These are phyloP conservation scores for Capillidium rhysosporum DNA, from an alignment of 371 early-diverging fungal species.

Conservation along the genomic window DNA sequence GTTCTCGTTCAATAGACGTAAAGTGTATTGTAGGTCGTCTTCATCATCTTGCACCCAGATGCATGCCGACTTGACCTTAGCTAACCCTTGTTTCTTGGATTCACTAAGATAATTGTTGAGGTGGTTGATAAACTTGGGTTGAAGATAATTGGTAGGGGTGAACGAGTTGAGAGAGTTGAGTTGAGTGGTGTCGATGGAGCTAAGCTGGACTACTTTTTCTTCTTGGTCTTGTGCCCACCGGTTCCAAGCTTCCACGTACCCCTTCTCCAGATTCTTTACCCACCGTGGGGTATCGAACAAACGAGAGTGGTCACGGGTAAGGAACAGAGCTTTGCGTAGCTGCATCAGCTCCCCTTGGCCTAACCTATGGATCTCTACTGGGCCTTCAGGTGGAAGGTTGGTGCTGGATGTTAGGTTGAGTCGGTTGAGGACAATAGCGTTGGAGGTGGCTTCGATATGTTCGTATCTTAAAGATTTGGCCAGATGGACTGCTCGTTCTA, in stretches of 20 bases:
- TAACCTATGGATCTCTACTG: slow-evolving; percentile 6
- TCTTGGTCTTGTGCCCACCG: slow-evolving; percentile 50
- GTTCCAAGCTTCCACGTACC: slow-evolving; percentile 48
- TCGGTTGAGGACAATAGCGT: slow-evolving; percentile 13
- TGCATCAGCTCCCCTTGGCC: slow-evolving; percentile 41
- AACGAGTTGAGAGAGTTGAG: not conserved
- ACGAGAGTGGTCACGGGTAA: slow-evolving; percentile 46
- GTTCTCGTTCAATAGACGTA: too few species aligned
- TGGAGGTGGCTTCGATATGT: slow-evolving; percentile 1
- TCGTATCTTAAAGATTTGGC: slow-evolving; percentile 17
- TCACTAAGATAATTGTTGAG: not conserved
- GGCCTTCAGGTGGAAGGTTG: not conserved
- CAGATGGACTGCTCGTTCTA: slow-evolving; percentile 48
- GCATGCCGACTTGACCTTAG: not conserved
- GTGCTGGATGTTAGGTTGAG: not conserved
- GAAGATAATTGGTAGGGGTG: not conserved
- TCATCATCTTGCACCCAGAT: slow-evolving; percentile 6
- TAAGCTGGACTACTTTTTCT: slow-evolving; percentile 10
- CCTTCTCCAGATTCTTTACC: slow-evolving; percentile 65
- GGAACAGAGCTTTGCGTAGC: slow-evolving; percentile 50
- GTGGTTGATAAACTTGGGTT: not conserved
- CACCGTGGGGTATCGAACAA: slow-evolving; percentile 77
- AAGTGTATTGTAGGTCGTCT: not conserved
- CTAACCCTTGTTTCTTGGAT: not conserved
- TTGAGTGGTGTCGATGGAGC: not conserved